Base-by-base conservation (phyloP, 768 basidiomycete species). In the Mycena maculata region DNA sequence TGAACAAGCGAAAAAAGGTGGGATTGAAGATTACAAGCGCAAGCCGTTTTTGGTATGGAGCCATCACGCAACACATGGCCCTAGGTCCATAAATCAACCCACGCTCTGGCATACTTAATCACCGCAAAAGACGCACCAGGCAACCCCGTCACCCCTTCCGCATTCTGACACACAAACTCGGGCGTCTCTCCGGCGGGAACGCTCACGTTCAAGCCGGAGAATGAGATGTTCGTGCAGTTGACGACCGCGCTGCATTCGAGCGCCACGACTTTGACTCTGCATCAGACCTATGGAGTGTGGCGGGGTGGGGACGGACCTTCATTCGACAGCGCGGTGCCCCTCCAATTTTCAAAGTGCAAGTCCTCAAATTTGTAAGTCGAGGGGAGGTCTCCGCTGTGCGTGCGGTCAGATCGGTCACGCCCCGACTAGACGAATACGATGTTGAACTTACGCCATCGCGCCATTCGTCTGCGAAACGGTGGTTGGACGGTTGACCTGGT, bases 391-490 rank as follows among this genome's bases (percentile, higher is more conserved):
- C 77, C 83, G n/a, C 86, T 87, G 54, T 23, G 38, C 22, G 30
- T n/a, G 20, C 33, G 33, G 25, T n/a, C 25, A 45, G 31, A 42
- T 38, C 18, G 28, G 28, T 20, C n/a, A n/a, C 15, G 49, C 31
- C 3, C 22, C 47, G 39, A 30, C 54, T 18, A 58, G 31, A n/a
- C n/a, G n/a, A n/a, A n/a, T n/a, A n/a, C n/a, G n/a, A 16, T 18
- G 10, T 36, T 31, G 20, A 10, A 66, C 80, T 63, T 58, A 85
- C 85, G 80, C 77, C 48, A 84, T 78, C 4, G 78, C 86, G 20
- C 77, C 79, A 71, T 87, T 87, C 25, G 86, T 87, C 70, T 88
- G 86, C 65, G 82, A 83, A 20, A 88, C 67, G 65, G 86, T 84
- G 12, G 86, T 74, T 0, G 84, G 86, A 10, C 71, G 71, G 49